Conservation (phyloP, 2,329 filamentous ascomycete genomes). For the Fusarium goolgardi region DNA sequence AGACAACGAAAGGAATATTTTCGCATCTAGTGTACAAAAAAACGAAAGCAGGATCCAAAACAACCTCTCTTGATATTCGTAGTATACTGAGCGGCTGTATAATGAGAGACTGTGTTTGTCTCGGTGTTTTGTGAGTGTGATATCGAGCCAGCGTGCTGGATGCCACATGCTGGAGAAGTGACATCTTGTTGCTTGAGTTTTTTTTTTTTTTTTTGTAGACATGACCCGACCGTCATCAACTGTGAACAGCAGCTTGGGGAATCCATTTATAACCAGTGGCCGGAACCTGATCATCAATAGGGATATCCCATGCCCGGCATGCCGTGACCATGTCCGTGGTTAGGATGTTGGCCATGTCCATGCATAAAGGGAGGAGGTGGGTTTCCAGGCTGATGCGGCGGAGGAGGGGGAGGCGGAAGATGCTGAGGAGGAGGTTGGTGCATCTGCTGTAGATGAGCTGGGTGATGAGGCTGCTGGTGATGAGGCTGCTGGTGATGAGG, state of each 20-base stretch:
- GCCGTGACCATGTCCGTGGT: conserved; percentile 28
- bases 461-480: conserved; percentile 33
- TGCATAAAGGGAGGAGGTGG: conserved; percentile 41
- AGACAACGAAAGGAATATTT: conserved; percentile 3
- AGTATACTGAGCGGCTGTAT: conserved; percentile 44
- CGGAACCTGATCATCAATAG: conserved; percentile 32
- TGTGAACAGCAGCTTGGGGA: background rate
- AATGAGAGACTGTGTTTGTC: conserved; percentile 18
- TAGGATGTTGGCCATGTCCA: conserved; percentile 31
- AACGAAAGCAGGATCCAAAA: conserved; percentile 43
- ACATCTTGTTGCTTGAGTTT: conserved; percentile 14
- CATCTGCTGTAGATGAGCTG: conserved; percentile 32
- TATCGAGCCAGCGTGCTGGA: conserved; percentile 16
- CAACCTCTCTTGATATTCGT: conserved; percentile 38
- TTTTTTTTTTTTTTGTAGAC: background rate
- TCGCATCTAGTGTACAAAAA: conserved; percentile 44
- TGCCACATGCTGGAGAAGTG: conserved; percentile 8
- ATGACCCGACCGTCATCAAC: background rate
- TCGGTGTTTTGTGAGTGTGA: conserved; percentile 28
- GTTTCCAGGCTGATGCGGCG: conserved; percentile 40
- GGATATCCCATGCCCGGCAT: conserved; percentile 48
- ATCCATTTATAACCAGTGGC: background rate
- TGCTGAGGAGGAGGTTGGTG: conserved; percentile 41
- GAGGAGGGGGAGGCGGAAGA: conserved; percentile 36
- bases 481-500: conserved; percentile 36